A percentile compares a stretch with the other conserved stretches of the same genome.
Conservation (phyloP, 495 filamentous ascomycete genomes). For the Gamarada debralockiae region DNA sequence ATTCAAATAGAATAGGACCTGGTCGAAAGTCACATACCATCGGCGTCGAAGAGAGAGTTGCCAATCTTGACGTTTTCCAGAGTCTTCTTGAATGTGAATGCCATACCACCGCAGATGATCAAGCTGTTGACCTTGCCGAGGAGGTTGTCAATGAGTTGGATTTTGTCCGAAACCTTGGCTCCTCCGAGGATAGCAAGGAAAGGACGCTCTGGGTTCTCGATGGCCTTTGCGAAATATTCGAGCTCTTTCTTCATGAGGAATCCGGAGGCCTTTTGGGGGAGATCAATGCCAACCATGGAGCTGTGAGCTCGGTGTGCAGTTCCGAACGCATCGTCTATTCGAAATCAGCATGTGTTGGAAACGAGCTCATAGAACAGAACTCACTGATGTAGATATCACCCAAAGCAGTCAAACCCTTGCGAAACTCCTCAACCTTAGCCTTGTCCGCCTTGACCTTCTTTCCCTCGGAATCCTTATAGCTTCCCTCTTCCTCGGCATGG, state of each 20-base stretch:
- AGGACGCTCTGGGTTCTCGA: constrained; percentile 87
- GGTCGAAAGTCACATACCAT: too few relatives aligned
- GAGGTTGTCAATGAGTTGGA: constrained; percentile 98
- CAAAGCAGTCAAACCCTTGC: constrained; percentile 89
- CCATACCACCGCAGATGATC: constrained; percentile 97
- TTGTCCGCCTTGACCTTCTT: constrained; percentile 99
- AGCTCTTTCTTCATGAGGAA: constrained; percentile 99
- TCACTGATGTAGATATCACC: constrained; percentile 96
- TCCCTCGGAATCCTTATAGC: constrained; percentile 82
- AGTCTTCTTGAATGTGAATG: constrained; percentile 99
- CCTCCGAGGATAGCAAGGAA: constrained; percentile 99
- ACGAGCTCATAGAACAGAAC: constrained; percentile 29
- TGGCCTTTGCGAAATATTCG: constrained; percentile 97
- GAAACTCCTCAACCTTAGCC: constrained; percentile 85
- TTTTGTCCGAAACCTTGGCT: constrained; percentile 99
- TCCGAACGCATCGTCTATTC: constrained; percentile 91
- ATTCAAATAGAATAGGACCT: too few relatives aligned
- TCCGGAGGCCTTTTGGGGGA: constrained; percentile 92
- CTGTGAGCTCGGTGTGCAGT: constrained; percentile 97
- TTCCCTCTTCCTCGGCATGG: constrained; percentile 96
- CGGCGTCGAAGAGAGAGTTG: constrained; percentile 90
- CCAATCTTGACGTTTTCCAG: constrained; percentile 87
- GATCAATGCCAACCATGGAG: constrained; percentile 96
- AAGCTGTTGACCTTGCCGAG: constrained; percentile 95
- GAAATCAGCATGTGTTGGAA: neutral